These are phyloP conservation scores for Trichocomaceae sp. DNA, from an alignment of 2,329 filamentous ascomycete species.

Conservation along the genomic window DNA sequence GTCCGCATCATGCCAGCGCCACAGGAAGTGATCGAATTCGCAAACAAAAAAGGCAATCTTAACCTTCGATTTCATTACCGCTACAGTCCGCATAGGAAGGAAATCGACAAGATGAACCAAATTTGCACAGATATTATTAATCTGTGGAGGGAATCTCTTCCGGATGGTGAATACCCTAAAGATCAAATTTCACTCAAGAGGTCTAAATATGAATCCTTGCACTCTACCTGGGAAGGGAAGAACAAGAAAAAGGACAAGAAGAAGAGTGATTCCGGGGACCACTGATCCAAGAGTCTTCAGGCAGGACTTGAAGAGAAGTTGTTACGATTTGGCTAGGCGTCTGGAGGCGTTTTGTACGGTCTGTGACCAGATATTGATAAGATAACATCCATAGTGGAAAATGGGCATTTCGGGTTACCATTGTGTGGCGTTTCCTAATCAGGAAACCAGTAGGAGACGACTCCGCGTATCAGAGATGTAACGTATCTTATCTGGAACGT, in stretches of 20 bases:
- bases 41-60: neutral
- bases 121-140: neutral
- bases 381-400: too few relatives aligned
- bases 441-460: too few relatives aligned
- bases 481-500: too few relatives aligned
- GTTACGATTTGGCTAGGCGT: too few relatives aligned
- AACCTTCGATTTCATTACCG: neutral
- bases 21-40: neutral
- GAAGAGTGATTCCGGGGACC: too few relatives aligned
- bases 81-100: neutral
- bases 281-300: too few relatives aligned
- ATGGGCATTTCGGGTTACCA: too few relatives aligned
- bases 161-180: neutral
- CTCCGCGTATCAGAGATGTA: too few relatives aligned
- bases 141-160: neutral
- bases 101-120: neutral
- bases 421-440: too few relatives aligned
- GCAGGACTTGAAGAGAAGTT: too few relatives aligned
- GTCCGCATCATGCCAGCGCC: conserved; percentile 1
- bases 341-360: too few relatives aligned
- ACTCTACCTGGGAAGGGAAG: neutral
- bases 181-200: neutral
- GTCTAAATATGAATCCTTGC: neutral
- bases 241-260: neutral
- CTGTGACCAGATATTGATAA: too few relatives aligned